Evolutionary conservation across 257 asterid genomes (phyloP).

Genomic region (Verbascum thapsus): DNA sequence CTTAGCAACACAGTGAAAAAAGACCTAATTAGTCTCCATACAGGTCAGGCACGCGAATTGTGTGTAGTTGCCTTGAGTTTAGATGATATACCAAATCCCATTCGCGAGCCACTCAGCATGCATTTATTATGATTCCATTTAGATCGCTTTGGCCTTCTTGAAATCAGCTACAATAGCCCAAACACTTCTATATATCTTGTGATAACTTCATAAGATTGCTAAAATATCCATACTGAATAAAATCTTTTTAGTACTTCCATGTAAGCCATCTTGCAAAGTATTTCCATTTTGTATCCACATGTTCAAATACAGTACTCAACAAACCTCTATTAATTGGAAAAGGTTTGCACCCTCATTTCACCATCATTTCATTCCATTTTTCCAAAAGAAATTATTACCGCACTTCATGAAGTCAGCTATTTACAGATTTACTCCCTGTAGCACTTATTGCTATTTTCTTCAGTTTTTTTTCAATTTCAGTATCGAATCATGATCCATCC

Average conservation of each 20-base stretch:
- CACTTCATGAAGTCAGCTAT: slow-evolving; percentile 8
- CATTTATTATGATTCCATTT: background rate
- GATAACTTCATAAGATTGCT: slow-evolving; percentile 1
- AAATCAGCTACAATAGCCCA: slow-evolving; percentile 7
- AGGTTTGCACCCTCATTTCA: background rate
- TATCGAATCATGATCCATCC: background rate
- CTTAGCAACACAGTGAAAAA: background rate
- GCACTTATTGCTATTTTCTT: background rate
- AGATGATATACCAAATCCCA: slow-evolving; percentile 1
- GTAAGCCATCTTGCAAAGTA: no score
- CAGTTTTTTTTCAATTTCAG: background rate
- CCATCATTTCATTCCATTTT: background rate
- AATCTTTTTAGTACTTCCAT: no score
- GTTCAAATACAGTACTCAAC: background rate
- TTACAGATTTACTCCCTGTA: background rate
- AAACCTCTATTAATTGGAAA: background rate
- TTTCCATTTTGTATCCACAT: slow-evolving; percentile 3
- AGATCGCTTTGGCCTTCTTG: slow-evolving; percentile 9
- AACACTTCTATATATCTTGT: background rate
- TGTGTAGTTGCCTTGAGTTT: background rate
- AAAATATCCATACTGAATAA: slow-evolving; percentile 11
- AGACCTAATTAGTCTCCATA: background rate
- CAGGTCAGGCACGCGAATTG: background rate
- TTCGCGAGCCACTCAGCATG: slow-evolving; percentile 1
- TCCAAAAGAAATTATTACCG: background rate